phyloP scores from a whole-genome alignment of 805 yeast genomes.

The Blastobotrys peoriensis region DNA sequence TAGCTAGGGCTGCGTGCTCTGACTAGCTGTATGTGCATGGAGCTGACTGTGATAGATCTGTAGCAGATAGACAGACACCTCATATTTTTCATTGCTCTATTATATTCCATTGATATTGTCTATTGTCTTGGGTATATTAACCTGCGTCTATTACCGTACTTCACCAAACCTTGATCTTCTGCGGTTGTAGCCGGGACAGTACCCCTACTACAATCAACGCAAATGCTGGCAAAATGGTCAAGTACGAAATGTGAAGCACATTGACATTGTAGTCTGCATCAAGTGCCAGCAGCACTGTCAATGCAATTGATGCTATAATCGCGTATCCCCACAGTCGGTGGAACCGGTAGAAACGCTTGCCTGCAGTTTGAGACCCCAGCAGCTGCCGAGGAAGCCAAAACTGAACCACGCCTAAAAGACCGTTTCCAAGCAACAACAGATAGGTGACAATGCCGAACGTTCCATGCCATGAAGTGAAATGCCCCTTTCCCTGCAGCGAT shows the following conservation, averaged over 20 bases:
- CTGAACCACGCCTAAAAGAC: slow-evolving; percentile 23
- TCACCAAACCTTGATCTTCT: slow-evolving; percentile 5
- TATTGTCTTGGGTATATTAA: too few species aligned
- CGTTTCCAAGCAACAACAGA: slow-evolving; percentile 12
- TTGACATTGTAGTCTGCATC: slow-evolving; percentile 19
- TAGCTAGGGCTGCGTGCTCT: too few species aligned
- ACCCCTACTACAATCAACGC: slow-evolving; percentile 3
- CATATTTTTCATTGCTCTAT: not conserved
- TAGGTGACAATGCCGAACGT: slow-evolving; percentile 23
- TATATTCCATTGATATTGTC: too few species aligned
- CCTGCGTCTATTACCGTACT: too few species aligned
- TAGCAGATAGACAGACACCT: not conserved
- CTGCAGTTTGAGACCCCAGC: slow-evolving; percentile 23
- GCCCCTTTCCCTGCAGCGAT: slow-evolving; percentile 20
- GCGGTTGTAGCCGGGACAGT: not conserved
- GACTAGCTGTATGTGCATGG: too few species aligned
- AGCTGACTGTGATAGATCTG: not conserved
- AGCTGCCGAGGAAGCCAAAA: slow-evolving; percentile 23
- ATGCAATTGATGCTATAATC: slow-evolving; percentile 9
- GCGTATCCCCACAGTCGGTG: slow-evolving; percentile 27
- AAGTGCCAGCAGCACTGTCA: slow-evolving; percentile 18
- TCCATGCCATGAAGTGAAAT: slow-evolving; percentile 26
- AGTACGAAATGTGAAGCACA: slow-evolving; percentile 5
- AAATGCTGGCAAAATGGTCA: not conserved
- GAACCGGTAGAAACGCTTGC: slow-evolving; percentile 24